phyloP scores from a whole-genome alignment of 2,329 filamentous ascomycete genomes.

The Stemphylium vesicarium region DNA sequence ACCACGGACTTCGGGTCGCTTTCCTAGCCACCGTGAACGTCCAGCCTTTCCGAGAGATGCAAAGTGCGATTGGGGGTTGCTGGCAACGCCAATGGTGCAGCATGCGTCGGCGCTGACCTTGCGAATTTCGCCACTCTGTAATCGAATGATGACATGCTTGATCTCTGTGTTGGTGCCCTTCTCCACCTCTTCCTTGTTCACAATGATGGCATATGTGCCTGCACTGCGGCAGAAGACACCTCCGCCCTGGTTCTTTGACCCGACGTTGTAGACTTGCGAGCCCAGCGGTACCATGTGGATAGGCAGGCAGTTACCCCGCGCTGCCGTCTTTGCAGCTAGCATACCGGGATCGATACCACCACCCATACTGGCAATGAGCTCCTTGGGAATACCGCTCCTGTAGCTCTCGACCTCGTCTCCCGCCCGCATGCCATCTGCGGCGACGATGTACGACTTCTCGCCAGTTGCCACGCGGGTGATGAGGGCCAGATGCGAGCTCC shows the following conservation, averaged over 20 bases:
- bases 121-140: constrained; percentile 92
- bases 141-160: constrained; percentile 79
- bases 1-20: constrained; percentile 93
- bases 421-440: constrained; percentile 90
- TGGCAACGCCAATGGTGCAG: constrained; percentile 91
- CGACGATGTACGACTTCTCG: constrained; percentile 87
- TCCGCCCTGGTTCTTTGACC: constrained; percentile 71
- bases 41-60: constrained; percentile 93
- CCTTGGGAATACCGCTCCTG: constrained; percentile 83
- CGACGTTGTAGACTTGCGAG: constrained; percentile 91
- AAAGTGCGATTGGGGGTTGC: constrained; percentile 92
- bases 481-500: constrained; percentile 91
- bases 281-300: constrained; percentile 95
- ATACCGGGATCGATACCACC: constrained; percentile 93
- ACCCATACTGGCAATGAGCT: constrained; percentile 89
- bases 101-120: constrained; percentile 91
- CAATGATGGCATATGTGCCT: constrained; percentile 86
- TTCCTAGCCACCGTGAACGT: constrained; percentile 90
- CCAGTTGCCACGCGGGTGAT: constrained; percentile 76
- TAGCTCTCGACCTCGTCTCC: constrained; percentile 95
- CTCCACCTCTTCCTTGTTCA: constrained; percentile 82
- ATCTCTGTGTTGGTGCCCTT: constrained; percentile 66
- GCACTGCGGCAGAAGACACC: constrained; percentile 95
- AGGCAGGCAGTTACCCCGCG: constrained; percentile 92
- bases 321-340: constrained; percentile 90